These are phyloP conservation scores for Blastobotrys indianensis DNA, from an alignment of 1,139 yeast species.

Conservation along the genomic window DNA sequence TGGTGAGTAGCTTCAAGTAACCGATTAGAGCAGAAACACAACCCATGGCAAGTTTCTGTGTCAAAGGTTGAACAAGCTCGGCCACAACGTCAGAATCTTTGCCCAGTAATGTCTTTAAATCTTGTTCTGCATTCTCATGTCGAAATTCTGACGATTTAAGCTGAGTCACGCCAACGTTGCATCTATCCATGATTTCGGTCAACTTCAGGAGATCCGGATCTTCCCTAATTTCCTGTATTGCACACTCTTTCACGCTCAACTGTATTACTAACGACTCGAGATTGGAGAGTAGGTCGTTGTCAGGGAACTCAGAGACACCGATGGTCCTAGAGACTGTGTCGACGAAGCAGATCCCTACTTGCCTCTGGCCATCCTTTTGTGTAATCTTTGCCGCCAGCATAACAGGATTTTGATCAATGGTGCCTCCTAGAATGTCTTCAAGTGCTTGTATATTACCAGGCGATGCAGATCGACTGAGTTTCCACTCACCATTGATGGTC, in stretches of 20 bases:
- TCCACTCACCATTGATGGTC: constrained; percentile 43
- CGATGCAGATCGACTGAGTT: constrained; percentile 58
- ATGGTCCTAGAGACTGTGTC: constrained; percentile 63
- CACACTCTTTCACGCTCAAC: constrained; percentile 79
- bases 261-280: constrained; percentile 82
- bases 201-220: constrained; percentile 40
- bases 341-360: constrained; percentile 74
- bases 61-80: constrained; percentile 54
- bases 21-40: constrained; percentile 57
- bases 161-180: constrained; percentile 65
- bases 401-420: constrained; percentile 53
- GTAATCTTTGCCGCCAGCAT: constrained; percentile 64
- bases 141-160: constrained; percentile 52
- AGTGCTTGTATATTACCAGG: constrained; percentile 87
- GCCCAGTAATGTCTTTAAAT: constrained; percentile 57
- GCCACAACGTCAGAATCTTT: constrained; percentile 41
- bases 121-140: constrained; percentile 63
- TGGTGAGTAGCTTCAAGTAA: constrained; percentile 58
- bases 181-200: constrained; percentile 56
- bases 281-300: constrained; percentile 81
- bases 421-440: constrained; percentile 60
- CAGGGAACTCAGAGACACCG: constrained; percentile 74
- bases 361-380: constrained; percentile 43
- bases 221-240: constrained; percentile 46
- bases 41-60: constrained; percentile 42